These are phyloP conservation scores for Kluyveromyces lactis DNA, from an alignment of 805 yeast genomes.

Conservation along the genomic window DNA sequence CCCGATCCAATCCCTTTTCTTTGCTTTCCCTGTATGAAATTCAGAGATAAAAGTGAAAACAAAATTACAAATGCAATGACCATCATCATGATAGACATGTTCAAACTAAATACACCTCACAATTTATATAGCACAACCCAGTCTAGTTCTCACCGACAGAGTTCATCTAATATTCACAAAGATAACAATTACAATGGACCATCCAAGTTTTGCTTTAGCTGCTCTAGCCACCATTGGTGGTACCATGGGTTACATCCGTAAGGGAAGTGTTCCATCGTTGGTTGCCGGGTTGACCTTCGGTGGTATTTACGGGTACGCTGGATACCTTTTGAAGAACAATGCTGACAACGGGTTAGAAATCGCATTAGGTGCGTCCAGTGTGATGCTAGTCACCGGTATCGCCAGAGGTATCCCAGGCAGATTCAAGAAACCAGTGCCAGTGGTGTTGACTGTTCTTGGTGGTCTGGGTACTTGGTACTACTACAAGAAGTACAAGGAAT, in stretches of 20 bases:
- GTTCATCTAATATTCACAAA: too few relatives aligned
- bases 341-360: slow-evolving; percentile 74
- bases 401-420: slow-evolving; percentile 53
- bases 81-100: too few relatives aligned
- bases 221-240: slow-evolving; percentile 68
- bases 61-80: too few relatives aligned
- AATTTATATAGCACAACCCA: too few relatives aligned
- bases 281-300: slow-evolving; percentile 64
- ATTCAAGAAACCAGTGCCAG: slow-evolving; percentile 70
- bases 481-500: slow-evolving; percentile 65
- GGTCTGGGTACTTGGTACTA: slow-evolving; percentile 58
- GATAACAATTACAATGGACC: slow-evolving; percentile 51
- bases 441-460: slow-evolving; percentile 57
- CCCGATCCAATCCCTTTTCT: too few relatives aligned
- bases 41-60: too few relatives aligned
- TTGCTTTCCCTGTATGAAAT: too few relatives aligned
- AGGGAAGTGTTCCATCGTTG: slow-evolving; percentile 72
- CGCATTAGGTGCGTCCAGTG: slow-evolving; percentile 63
- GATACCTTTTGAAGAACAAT: slow-evolving; percentile 65
- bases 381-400: slow-evolving; percentile 65
- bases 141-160: too few relatives aligned
- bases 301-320: slow-evolving; percentile 55
- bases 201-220: slow-evolving; percentile 65
- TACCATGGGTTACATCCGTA: slow-evolving; percentile 55
- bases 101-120: too few relatives aligned